Base-by-base conservation (phyloP, 2,329 filamentous ascomycete genomes). In the Sarocladium kiliense region DNA sequence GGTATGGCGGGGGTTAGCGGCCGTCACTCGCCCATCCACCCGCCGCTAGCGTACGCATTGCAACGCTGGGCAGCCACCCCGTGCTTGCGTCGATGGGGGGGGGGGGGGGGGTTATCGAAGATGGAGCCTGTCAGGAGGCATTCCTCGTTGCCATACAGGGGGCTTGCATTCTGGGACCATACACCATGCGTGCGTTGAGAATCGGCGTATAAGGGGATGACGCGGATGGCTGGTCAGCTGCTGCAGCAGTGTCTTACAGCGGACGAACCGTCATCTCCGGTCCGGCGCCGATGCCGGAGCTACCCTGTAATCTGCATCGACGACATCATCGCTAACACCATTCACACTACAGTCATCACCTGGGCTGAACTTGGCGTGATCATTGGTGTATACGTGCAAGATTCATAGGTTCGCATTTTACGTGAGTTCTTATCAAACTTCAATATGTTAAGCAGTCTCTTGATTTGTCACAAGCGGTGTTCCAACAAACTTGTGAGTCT, bases 231-330 rank as follows among this genome's bases (percentile, higher is more conserved):
- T 9, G 12, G 16, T 39, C 36, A 10, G 36, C 36, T 16, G 12
- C 36, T 39, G 12, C 16, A 39, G 36, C 36, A 9, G 36, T 39
- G 41, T 21, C 41, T 44, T 25, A 25, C 41, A 27, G 18, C 14
- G 39, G 44, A 47, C n/a, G 18, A 11, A 23, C n/a, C 36, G 3
- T 30, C 44, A 47, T 23, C 44, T 47, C 44, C 44, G 44, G 25
- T 47, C 44, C 44, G 44, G 44, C 23, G 44, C 44, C 44, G 44
- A 47, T 47, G 44, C 18, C 44, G 44, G 44, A 47, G 44, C 44
- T 23, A 26, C 21, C 44, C 44, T 39, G 36, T 6, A 39, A 9
- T n/a, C 7, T 27, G 7, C 44, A 47, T 47, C 41, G 25, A 47
- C 10, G 44, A 47, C 36, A 39, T 39, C 36, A 39, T 47, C 44